Base-by-base conservation (phyloP, 495 filamentous ascomycete species). In the Elaphomyces granulatus region DNA sequence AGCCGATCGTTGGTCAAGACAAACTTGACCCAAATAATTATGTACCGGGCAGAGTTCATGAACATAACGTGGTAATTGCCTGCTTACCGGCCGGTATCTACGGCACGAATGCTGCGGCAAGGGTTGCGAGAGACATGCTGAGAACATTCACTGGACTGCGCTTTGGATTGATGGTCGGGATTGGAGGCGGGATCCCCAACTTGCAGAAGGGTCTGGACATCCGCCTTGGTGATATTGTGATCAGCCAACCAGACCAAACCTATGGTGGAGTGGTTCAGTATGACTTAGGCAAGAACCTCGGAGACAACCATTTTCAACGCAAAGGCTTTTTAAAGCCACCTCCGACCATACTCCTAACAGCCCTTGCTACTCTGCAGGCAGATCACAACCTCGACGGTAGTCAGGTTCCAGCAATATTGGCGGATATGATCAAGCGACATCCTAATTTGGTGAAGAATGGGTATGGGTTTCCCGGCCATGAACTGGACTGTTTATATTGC, bases 51-150 rank as follows among this genome's bases (percentile, higher is more conserved):
- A 50, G 51, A 40, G 61, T 69, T 23, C 55, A 54, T 4, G 50
- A 48, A 19, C 63, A 71, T 44, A 54, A 66, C 39, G 45, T 72
- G 3, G 65, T 67, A 8, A 53, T 65, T 46, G 54, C 51, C 33
- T 62, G 49, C 38, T 50, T 68, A 12, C 55, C 63, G 3, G 41
- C 45, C 18, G 61, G 59, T 7, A 36, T 54, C 10, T 56, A 63
- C 37, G 67, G 70, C 6, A 65, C 36, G 10, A 50, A 45, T 19
- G 47, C 58, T 32, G 63, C 64, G 2, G 50, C 59, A 8, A 59
- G 41, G 12, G 58, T 60, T 35, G 60, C 60, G n/a, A 56, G 42
- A n/a, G 43, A 66, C 15, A 59, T 70, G 64, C 30, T 52, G 4
- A 41, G 47, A 3, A 66, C 37, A 19, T 74, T 72, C 44, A 49